These are phyloP conservation scores for Spinellus fusiger DNA, from an alignment of 192 early-diverging fungal species.

Conservation along the genomic window DNA sequence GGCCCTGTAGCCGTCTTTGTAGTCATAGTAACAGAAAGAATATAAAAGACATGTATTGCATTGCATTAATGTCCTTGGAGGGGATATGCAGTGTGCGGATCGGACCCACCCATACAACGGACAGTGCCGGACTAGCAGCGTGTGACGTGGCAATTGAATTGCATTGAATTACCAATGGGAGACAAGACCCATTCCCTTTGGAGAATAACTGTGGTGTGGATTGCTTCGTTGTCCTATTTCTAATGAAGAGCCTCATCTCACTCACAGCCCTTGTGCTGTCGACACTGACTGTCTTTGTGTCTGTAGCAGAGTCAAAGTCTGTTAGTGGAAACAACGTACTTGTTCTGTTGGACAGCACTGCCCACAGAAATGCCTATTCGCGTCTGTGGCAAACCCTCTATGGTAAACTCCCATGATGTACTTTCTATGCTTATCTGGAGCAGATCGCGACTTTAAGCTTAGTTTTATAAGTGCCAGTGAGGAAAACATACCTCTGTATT, in stretches of 20 bases:
- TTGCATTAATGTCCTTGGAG: too few relatives aligned
- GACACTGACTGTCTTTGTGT: neutral
- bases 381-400: slow-evolving; percentile 54
- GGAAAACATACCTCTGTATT: slow-evolving; percentile 45
- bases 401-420: slow-evolving; percentile 23
- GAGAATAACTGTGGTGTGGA: too few relatives aligned
- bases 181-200: too few relatives aligned
- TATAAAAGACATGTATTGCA: too few relatives aligned
- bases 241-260: slow-evolving; percentile 9
- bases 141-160: too few relatives aligned
- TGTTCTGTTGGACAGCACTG: slow-evolving; percentile 58
- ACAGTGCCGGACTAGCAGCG: too few relatives aligned
- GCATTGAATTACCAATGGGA: too few relatives aligned
- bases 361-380: slow-evolving; percentile 38
- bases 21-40: too few relatives aligned
- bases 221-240: too few relatives aligned
- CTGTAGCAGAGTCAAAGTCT: slow-evolving; percentile 45
- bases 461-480: slow-evolving; percentile 49
- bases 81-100: too few relatives aligned
- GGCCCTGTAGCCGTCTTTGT: too few relatives aligned
- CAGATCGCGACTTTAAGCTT: slow-evolving; percentile 59
- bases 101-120: too few relatives aligned
- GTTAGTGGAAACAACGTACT: slow-evolving; percentile 59
- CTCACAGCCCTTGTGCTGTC: slow-evolving; percentile 3
- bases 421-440: neutral